phyloP scores from a whole-genome alignment of 2,329 filamentous ascomycete genomes.

The Cryoendolithus antarcticus region DNA sequence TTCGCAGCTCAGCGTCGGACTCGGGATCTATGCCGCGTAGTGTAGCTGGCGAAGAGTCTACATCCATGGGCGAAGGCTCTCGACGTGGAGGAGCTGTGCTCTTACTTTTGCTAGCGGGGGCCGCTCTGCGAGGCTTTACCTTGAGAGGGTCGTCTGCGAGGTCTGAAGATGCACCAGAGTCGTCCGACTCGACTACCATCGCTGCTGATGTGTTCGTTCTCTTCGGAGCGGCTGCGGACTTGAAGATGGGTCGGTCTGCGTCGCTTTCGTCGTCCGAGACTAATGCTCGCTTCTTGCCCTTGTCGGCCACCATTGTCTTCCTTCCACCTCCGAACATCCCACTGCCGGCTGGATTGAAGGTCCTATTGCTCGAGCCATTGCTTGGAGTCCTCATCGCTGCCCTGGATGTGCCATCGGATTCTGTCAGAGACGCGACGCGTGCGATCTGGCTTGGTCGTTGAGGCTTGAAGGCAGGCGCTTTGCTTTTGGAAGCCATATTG shows the following conservation, averaged over 20 bases:
- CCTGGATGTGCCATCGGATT: conserved; percentile 3
- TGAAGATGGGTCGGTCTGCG: conserved; percentile 2
- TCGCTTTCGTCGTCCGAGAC: conserved; percentile 12
- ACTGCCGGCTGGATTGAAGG: conserved; percentile 1
- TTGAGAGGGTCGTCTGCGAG: conserved; percentile 15
- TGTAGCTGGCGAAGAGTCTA: neutral
- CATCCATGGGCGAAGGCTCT: neutral
- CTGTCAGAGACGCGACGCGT: conserved; percentile 35
- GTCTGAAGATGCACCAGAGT: conserved; percentile 3
- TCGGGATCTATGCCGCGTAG: no score
- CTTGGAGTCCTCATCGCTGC: conserved; percentile 2
- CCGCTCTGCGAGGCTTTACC: conserved; percentile 3
- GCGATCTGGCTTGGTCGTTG: conserved; percentile 16
- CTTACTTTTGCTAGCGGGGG: conserved; percentile 6
- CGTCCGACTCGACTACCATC: conserved; percentile 8
- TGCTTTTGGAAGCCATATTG: conserved; percentile 18
- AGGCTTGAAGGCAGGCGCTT: conserved; percentile 22
- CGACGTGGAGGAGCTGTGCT: conserved; percentile 2
- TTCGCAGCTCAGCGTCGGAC: neutral
- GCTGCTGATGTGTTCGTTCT: neutral
- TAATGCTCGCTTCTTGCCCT: conserved; percentile 1
- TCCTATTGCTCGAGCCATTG: neutral
- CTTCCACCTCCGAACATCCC: conserved; percentile 1
- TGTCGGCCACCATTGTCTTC: neutral
- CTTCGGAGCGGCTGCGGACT: conserved; percentile 1